Conservation (phyloP, 306 rosid genomes). For the Acmispon strigosus region DNA sequence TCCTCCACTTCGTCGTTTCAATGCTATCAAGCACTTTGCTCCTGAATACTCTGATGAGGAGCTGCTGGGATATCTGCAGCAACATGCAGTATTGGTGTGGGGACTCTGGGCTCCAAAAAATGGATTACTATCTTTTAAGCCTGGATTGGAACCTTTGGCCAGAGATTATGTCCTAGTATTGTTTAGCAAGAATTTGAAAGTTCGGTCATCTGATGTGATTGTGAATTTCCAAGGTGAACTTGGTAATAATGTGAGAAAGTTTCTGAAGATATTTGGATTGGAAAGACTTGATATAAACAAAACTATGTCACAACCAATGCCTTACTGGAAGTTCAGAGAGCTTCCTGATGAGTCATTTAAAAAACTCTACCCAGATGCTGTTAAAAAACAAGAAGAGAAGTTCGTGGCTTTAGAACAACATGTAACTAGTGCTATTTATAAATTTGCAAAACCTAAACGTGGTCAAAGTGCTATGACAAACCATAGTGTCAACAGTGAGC, state of each 20-base stretch:
- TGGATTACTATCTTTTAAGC: conserved; percentile 31
- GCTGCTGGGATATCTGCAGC: conserved; percentile 53
- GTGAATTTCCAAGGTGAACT: conserved; percentile 9
- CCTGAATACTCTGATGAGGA: conserved; percentile 52
- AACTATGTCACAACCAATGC: conserved; percentile 14
- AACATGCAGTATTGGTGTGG: conserved; percentile 47
- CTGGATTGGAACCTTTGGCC: conserved; percentile 27
- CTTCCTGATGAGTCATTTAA: conserved; percentile 48
- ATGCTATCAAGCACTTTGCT: conserved; percentile 71
- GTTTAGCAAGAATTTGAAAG: conserved; percentile 46
- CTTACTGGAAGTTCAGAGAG: conserved; percentile 38
- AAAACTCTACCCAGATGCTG: conserved; percentile 44
- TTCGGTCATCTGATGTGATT: conserved; percentile 38
- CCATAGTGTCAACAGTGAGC: conserved; percentile 20
- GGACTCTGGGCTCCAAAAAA: conserved; percentile 84
- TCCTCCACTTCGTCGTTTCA: conserved; percentile 52
- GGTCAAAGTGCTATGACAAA: conserved; percentile 33
- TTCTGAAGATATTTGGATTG: conserved; percentile 45
- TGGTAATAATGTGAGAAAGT: conserved; percentile 22
- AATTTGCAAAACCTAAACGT: conserved; percentile 22
- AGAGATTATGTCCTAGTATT: conserved; percentile 46
- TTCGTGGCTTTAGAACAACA: conserved; percentile 34
- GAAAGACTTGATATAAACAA: conserved; percentile 45
- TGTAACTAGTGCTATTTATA: background rate
- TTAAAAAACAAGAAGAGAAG: conserved; percentile 40